These are phyloP conservation scores for Exserohilum turcica DNA, from an alignment of 2,329 filamentous ascomycete genomes.

Conservation along the genomic window DNA sequence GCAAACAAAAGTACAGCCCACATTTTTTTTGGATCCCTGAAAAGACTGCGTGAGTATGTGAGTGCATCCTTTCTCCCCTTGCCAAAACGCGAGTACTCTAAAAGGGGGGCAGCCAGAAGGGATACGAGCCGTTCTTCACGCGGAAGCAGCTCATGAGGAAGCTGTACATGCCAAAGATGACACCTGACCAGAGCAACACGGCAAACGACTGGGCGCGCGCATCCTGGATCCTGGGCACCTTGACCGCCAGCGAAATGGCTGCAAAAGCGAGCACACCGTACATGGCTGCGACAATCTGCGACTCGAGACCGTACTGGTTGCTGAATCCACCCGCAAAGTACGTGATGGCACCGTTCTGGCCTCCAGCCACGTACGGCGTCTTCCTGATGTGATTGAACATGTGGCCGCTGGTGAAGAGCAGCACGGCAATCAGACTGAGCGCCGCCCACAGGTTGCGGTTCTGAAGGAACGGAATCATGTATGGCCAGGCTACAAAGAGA, in stretches of 20 bases:
- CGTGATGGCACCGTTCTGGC: constrained; percentile 82
- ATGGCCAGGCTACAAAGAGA: constrained; percentile 73
- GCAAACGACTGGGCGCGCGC: constrained; percentile 77
- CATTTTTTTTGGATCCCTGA: not conserved
- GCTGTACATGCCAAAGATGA: constrained; percentile 86
- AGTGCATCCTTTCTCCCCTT: not conserved
- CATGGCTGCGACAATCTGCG: constrained; percentile 89
- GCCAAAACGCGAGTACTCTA: constrained; percentile 40
- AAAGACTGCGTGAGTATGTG: no score
- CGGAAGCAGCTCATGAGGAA: constrained; percentile 93
- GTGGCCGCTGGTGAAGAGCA: constrained; percentile 93
- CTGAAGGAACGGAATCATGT: constrained; percentile 78
- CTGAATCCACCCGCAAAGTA: constrained; percentile 94
- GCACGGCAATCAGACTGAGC: constrained; percentile 82
- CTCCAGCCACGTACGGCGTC: constrained; percentile 85
- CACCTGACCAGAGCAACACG: constrained; percentile 76
- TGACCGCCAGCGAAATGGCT: constrained; percentile 86
- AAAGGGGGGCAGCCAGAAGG: constrained; percentile 92
- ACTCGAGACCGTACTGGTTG: constrained; percentile 91
- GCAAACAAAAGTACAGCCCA: not conserved
- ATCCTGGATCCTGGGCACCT: constrained; percentile 86
- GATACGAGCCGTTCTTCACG: constrained; percentile 92
- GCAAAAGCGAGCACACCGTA: constrained; percentile 85
- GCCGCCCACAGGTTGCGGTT: constrained; percentile 95
- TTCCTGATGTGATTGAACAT: constrained; percentile 99